A percentile compares a stretch with the other conserved stretches of the same genome.
These are phyloP conservation scores for Ceratocystis destructans DNA, from an alignment of 2,329 filamentous ascomycete genomes.

Conservation along the genomic window DNA sequence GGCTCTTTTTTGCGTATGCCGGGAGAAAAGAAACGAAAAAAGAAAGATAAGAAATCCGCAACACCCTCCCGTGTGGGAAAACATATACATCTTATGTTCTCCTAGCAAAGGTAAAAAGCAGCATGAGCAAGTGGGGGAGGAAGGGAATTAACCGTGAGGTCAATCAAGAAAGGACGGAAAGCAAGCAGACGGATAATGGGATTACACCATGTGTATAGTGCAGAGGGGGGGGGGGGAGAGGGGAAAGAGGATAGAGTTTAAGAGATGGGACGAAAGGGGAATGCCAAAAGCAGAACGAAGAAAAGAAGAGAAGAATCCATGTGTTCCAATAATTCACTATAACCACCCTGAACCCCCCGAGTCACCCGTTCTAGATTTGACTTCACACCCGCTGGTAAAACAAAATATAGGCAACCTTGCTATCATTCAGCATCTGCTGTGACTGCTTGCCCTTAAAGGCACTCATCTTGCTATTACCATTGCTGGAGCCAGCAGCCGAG, in stretches of 20 bases:
- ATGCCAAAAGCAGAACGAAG: background rate
- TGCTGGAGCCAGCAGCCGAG: background rate
- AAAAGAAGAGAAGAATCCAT: slow-evolving; percentile 5
- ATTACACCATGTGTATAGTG: background rate
- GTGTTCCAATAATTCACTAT: background rate
- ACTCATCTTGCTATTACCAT: slow-evolving; percentile 28
- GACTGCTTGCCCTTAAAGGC: slow-evolving; percentile 43
- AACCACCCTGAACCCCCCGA: background rate
- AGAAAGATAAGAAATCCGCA: background rate
- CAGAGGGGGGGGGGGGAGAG: background rate
- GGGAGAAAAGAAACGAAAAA: background rate
- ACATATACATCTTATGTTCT: too few relatives aligned
- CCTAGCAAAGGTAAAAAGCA: too few relatives aligned
- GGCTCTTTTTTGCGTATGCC: background rate
- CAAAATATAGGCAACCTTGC: slow-evolving; percentile 91
- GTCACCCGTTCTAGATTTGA: background rate
- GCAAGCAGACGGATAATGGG: background rate
- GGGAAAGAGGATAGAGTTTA: background rate
- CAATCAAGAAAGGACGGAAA: background rate
- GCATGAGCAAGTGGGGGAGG: background rate
- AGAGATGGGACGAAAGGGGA: background rate
- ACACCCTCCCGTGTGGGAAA: too few relatives aligned
- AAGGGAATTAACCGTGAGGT: background rate
- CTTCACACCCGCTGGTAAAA: slow-evolving; percentile 70
- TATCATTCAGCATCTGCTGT: slow-evolving; percentile 64